phyloP scores from a whole-genome alignment of 305 asterid species.

The Striga hermonthica region DNA sequence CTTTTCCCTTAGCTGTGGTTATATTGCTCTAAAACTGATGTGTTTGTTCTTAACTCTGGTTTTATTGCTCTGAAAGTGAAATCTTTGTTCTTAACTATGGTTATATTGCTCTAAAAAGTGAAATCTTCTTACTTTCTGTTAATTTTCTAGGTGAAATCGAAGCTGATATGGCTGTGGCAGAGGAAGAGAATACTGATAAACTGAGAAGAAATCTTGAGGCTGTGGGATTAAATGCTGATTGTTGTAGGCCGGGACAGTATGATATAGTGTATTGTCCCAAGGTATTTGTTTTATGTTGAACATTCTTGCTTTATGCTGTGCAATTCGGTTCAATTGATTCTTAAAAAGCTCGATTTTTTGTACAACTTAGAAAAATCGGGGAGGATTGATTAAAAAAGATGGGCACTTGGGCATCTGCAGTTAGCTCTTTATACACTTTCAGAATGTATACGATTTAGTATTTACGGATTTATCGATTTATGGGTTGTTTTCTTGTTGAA shows the following conservation, averaged over 20 bases:
- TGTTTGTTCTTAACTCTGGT: neutral
- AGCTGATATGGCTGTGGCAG: conserved; percentile 30
- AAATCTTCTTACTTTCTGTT: conserved; percentile 11
- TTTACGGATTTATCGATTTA: neutral
- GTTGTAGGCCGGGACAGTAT: conserved; percentile 57
- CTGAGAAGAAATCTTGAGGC: conserved; percentile 47
- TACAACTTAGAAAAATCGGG: neutral
- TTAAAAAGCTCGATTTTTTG: neutral
- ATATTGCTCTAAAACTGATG: neutral
- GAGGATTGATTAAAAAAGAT: too few species aligned
- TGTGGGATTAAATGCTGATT: conserved; percentile 42
- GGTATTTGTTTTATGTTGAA: conserved; percentile 34
- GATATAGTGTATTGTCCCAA: conserved; percentile 63
- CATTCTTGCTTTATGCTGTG: conserved; percentile 6
- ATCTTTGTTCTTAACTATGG: neutral
- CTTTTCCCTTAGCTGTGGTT: neutral
- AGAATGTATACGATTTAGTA: neutral
- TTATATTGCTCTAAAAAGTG: neutral
- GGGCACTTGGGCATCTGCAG: too few species aligned
- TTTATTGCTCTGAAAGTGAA: too few species aligned
- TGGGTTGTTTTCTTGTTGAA: conserved; percentile 23
- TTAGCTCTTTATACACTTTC: neutral
- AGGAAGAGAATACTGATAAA: conserved; percentile 37
- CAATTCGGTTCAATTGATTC: neutral
- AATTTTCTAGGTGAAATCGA: neutral